Evolutionary conservation across 768 basidiomycete genomes (phyloP).

Genomic region (Agrocybe praecox): DNA sequence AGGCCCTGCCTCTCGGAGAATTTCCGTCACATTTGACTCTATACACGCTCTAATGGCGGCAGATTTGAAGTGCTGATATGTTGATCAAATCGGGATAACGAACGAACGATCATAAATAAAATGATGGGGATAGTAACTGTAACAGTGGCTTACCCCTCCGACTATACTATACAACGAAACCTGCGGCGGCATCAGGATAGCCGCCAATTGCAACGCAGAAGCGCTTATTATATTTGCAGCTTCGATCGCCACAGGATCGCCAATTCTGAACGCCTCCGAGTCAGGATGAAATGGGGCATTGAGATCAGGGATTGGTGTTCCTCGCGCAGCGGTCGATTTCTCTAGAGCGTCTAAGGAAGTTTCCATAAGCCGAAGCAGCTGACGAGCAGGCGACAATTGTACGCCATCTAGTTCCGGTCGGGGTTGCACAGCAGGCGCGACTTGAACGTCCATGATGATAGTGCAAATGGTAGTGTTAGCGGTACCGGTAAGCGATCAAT

Average conservation of each 20-base stretch:
- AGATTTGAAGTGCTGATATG: slow-evolving; percentile 21
- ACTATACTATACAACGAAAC: slow-evolving; percentile 20
- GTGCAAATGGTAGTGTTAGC: too few species aligned
- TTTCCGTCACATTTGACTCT: slow-evolving; percentile 23
- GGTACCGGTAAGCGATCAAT: too few species aligned
- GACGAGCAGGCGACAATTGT: background rate
- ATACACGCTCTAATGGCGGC: slow-evolving; percentile 26
- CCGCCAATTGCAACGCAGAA: slow-evolving; percentile 35
- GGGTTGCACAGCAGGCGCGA: too few species aligned
- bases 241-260: slow-evolving; percentile 26
- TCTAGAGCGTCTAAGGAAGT: slow-evolving; percentile 23
- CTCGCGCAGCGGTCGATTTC: slow-evolving; percentile 15
- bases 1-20: slow-evolving; percentile 31
- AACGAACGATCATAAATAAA: background rate
- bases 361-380: slow-evolving; percentile 12
- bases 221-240: slow-evolving; percentile 30
- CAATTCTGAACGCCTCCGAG: slow-evolving; percentile 30
- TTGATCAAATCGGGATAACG: slow-evolving; percentile 6
- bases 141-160: slow-evolving; percentile 27
- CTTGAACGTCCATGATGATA: too few species aligned
- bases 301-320: slow-evolving; percentile 25
- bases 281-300: slow-evolving; percentile 24
- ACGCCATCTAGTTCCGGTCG: too few species aligned
- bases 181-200: slow-evolving; percentile 27
- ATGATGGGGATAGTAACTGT: too few species aligned